Base-by-base conservation (phyloP, 148 eudicot species). In the Amaranthus palmeri region DNA sequence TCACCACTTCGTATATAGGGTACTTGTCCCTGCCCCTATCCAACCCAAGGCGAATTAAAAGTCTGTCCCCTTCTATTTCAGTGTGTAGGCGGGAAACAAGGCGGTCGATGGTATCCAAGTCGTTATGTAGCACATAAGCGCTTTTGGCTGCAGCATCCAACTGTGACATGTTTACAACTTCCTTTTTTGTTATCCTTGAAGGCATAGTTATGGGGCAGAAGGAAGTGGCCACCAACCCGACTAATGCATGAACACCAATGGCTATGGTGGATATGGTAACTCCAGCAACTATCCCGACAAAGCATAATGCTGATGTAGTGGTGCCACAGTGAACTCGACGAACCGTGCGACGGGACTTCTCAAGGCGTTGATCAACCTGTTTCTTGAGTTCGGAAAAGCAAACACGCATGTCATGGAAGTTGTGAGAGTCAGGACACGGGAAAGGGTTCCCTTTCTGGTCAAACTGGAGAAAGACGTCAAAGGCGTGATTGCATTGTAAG, bases 71-170 rank as follows among this genome's bases (percentile, higher is more conserved):
- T 62, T 91, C 98, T 40, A 91, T 77, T 18, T 80, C 89, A 63
- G 80, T 40, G 63, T 84, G 67, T 36, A 91, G 53, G 42, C 81
- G 92, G 0, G 74, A 82, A 71, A 87, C 95, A 65, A 93, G 84
- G 17, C 89, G 78, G 75, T 91, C 90, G 47, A 91, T 83, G 8
- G 95, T 93, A 62, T 91, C 86, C 7, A 93, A 74, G 72, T 88
- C 81, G 66, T 83, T 81, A 61, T 87, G 89, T 55, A 93, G 78
- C 46, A 88, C 85, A 73, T 68, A 93, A 45, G 87, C 85, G 55
- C 88, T 85, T 78, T 59, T 86, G 7, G 87, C 81, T 18, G 95
- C 88, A 64, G 87, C 84, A 80, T 87, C 92, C 72, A 93, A 88
- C 71, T 81, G 91, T 64, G 81, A 79, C 69, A 83, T 64, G 79